Conservation (phyloP, 768 basidiomycete genomes). For the Termitomyces heimii region DNA sequence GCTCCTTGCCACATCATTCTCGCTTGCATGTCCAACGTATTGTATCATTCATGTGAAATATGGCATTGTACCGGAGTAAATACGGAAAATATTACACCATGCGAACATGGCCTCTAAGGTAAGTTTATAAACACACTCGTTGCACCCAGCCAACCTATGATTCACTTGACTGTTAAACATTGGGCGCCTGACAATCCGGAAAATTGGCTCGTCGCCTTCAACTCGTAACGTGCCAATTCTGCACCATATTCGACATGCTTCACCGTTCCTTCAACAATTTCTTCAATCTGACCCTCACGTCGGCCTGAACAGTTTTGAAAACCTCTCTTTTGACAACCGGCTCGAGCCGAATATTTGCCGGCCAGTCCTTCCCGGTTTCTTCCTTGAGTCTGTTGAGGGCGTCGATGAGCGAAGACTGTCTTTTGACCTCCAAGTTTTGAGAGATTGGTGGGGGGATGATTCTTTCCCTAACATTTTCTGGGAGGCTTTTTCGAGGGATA, state of each 20-base stretch:
- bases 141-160: not conserved
- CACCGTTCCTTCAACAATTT: conserved; percentile 38
- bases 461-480: conserved; percentile 18
- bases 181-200: not conserved
- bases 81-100: not conserved
- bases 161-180: not conserved
- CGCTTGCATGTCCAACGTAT: not conserved
- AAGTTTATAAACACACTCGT: not conserved
- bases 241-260: not conserved
- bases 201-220: not conserved
- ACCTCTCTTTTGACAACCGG: conserved; percentile 34
- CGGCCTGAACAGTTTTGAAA: conserved; percentile 31
- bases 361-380: conserved; percentile 31
- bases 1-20: not conserved
- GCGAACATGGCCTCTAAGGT: not conserved
- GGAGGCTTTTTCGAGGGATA: conserved; percentile 27
- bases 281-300: conserved; percentile 31
- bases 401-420: conserved; percentile 27
- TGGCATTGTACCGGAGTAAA: not conserved
- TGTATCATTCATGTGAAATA: not conserved
- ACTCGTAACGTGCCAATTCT: not conserved
- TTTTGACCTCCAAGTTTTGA: conserved; percentile 27
- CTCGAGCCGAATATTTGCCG: conserved; percentile 40
- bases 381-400: conserved; percentile 28
- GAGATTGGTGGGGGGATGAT: conserved; percentile 27